Evolutionary conservation across 1,284 basidiomycete genomes (phyloP), one percentile per base, ranked within the genome.

Genomic region (Irpex sp.): DNA sequence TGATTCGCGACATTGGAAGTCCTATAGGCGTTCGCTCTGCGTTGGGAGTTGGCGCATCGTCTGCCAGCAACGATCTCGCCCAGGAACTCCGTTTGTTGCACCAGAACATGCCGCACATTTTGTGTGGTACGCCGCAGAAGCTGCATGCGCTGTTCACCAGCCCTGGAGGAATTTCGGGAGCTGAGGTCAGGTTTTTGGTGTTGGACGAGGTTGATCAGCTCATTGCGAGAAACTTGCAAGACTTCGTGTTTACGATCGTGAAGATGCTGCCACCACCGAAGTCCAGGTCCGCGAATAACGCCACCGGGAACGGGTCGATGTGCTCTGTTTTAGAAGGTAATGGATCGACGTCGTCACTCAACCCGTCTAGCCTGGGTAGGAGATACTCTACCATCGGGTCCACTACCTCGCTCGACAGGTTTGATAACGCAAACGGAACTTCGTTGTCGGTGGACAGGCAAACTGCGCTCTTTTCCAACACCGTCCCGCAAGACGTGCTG

Each of bases 191-290:
- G 36, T 91, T 98, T 76, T 83, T 98, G 60, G 94, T 98, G 33
- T 83, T 99, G 17, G 97, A 99, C 72, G 97, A 99, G 74, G 96
- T 98, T 50, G 97, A 99, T 74, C 97, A 98, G 74, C 79, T 99
- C 66, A 97, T 99, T 72, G 96, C 97, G 6, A 88, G 97, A 60
- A 98, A 98, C 73, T 78, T 98, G 62, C 94, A 97, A 69, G 97
- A 99, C 63, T 94, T 92, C 72, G 96, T 99, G 26, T 90, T 94
- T 75, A 93, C 88, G 69, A 92, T 98, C 69, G 92, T 96, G 68
- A 94, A 95, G 66, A 79, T 96, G 49, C 80, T 99, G 17, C 97
- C 96, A n/a, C 83, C 90, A 8, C 90, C 94, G 37, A 85, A 90
- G n/a, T 87, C 88, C 59, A 87, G 89, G 63, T 83, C 81, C 19